phyloP scores from a whole-genome alignment of 2,329 filamentous ascomycete genomes.

The Exophiala sideris region DNA sequence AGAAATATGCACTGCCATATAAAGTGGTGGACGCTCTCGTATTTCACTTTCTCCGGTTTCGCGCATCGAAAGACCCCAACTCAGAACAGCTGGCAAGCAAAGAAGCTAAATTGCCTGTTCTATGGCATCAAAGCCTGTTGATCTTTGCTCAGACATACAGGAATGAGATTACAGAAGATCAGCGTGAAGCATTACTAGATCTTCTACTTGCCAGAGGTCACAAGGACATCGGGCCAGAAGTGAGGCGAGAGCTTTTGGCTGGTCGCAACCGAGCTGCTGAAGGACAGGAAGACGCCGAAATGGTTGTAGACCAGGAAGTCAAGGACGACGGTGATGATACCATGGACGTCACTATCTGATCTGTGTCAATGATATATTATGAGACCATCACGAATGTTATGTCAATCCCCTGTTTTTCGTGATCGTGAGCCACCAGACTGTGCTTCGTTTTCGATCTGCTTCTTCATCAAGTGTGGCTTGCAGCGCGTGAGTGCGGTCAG shows the following conservation, averaged over 20 bases:
- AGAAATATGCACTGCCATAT: slow-evolving; percentile 93
- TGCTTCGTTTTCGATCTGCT: too few species aligned
- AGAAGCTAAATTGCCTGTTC: slow-evolving; percentile 70
- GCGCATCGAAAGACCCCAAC: slow-evolving; percentile 60
- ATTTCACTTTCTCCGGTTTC: slow-evolving; percentile 93
- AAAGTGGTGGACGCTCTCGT: slow-evolving; percentile 92
- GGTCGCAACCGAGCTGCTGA: slow-evolving; percentile 80
- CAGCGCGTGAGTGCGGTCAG: too few species aligned
- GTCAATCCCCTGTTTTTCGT: background rate
- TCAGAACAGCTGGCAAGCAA: slow-evolving; percentile 49
- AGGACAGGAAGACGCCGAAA: slow-evolving; percentile 61
- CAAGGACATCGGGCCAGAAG: slow-evolving; percentile 83
- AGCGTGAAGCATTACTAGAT: slow-evolving; percentile 86
- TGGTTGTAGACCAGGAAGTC: slow-evolving; percentile 78
- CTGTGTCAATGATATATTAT: background rate
- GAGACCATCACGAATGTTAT: background rate
- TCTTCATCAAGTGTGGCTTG: too few species aligned
- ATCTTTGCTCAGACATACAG: slow-evolving; percentile 92
- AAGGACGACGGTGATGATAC: slow-evolving; percentile 29
- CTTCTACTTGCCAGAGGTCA: slow-evolving; percentile 81
- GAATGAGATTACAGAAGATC: slow-evolving; percentile 94
- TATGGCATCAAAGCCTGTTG: slow-evolving; percentile 93
- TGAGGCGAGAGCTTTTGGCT: slow-evolving; percentile 80
- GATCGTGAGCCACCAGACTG: too few species aligned
- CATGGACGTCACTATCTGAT: slow-evolving; percentile 21